Evolutionary conservation across 768 basidiomycete species (phyloP).

Genomic region (Agaricus sinodeliciosus): DNA sequence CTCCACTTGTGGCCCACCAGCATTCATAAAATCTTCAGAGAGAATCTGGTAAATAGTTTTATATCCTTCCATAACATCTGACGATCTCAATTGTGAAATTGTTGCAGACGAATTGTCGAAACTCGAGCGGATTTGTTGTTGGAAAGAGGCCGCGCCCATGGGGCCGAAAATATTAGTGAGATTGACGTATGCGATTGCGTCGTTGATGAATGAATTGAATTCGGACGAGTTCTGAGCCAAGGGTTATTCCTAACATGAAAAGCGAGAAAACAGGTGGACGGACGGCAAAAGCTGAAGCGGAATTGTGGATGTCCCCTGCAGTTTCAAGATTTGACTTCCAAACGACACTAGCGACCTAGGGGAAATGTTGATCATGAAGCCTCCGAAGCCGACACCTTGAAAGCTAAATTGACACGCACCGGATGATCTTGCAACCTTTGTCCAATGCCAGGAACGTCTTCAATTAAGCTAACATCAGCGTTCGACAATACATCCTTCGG

Average conservation of each 20-base stretch:
- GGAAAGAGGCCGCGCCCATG: constrained; percentile 11
- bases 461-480: constrained; percentile 32
- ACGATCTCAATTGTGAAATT: constrained; percentile 32
- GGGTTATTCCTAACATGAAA: not conserved
- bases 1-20: constrained; percentile 48
- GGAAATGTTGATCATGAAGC: not conserved
- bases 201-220: constrained; percentile 55
- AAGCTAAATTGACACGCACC: constrained; percentile 17
- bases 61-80: constrained; percentile 46
- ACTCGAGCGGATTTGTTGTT: constrained; percentile 20
- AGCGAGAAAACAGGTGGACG: not conserved
- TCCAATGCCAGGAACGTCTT: constrained; percentile 47
- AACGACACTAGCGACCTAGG: constrained; percentile 21
- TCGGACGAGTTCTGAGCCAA: constrained; percentile 20
- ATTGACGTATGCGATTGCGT: constrained; percentile 57
- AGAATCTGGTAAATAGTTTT: constrained; percentile 44
- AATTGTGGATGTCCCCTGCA: constrained; percentile 25
- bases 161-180: constrained; percentile 36
- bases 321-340: constrained; percentile 23
- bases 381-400: not conserved
- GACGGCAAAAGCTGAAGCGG: constrained; percentile 25
- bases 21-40: constrained; percentile 26
- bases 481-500: constrained; percentile 37
- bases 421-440: constrained; percentile 52
- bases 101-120: constrained; percentile 20